Percentiles rank a stretch among this genome's conserved stretches.
phyloP scores from a whole-genome alignment of 2,329 filamentous ascomycete species.

The Myriangium duriaei region DNA sequence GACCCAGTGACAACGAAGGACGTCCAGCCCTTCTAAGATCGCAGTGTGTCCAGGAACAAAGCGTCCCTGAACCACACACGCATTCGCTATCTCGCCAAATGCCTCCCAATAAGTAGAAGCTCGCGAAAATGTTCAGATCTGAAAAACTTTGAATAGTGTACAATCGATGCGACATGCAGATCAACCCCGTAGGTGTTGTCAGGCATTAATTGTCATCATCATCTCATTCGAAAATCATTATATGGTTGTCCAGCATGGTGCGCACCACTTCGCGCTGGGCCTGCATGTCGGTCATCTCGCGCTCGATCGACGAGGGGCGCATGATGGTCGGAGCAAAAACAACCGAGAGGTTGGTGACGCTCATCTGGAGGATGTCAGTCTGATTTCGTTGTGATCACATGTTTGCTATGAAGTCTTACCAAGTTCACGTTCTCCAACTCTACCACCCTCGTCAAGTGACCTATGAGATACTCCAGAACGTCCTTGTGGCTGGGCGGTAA shows the following conservation, averaged over 20 bases:
- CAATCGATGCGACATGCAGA: neutral
- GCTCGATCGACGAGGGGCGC: slow-evolving; percentile 76
- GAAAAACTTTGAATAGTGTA: neutral
- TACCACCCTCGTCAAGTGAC: slow-evolving; percentile 82
- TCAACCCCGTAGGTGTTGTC: neutral
- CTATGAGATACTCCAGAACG: slow-evolving; percentile 84
- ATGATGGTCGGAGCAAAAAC: slow-evolving; percentile 98
- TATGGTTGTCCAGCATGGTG: slow-evolving; percentile 82
- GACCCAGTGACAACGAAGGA: too few species aligned
- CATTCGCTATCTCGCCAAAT: too few species aligned
- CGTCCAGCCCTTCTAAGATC: too few species aligned
- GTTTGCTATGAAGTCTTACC: slow-evolving; percentile 37
- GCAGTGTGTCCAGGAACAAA: too few species aligned
- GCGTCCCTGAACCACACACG: too few species aligned
- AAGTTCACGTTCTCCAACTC: slow-evolving; percentile 72
- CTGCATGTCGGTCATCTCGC: slow-evolving; percentile 93
- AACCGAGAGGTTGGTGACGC: slow-evolving; percentile 85
- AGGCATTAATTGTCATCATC: slow-evolving; percentile 9
- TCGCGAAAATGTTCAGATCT: too few species aligned
- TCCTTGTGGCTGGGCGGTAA: slow-evolving; percentile 77
- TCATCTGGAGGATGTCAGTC: slow-evolving; percentile 56
- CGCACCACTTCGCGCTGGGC: slow-evolving; percentile 85
- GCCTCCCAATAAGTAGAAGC: too few species aligned
- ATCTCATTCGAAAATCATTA: slow-evolving; percentile 52
- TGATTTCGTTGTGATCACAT: slow-evolving; percentile 1